Percentiles rank a stretch among this genome's conserved stretches.
Conservation (phyloP, 2,329 filamentous ascomycete genomes). For the Rachicladosporium sp. region DNA sequence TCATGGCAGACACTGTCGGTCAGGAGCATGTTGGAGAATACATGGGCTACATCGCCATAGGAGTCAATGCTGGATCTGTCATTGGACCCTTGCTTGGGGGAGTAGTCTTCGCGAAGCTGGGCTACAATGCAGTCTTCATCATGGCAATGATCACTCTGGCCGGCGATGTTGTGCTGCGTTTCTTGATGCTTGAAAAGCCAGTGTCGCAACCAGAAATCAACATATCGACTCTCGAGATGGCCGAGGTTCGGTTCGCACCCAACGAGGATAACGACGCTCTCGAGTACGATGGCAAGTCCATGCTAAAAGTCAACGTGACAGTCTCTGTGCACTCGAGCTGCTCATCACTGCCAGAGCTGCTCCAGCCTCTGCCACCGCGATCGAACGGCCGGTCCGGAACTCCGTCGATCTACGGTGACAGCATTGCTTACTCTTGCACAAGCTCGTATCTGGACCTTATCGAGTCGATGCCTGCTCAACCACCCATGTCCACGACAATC, state of each 20-base stretch:
- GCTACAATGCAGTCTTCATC: conserved; percentile 13
- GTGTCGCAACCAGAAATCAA: not conserved
- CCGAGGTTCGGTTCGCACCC: not conserved
- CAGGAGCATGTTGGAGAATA: conserved; percentile 47
- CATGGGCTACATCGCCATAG: conserved; percentile 53
- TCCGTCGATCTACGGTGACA: not conserved
- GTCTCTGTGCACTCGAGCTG: no score
- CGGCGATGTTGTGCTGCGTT: conserved; percentile 10
- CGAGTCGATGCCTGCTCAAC: no score
- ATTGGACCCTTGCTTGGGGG: conserved; percentile 56
- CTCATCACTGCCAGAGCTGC: no score
- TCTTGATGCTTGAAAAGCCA: conserved; percentile 11
- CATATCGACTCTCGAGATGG: not conserved
- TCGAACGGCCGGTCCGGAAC: not conserved
- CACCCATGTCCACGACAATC: not conserved
- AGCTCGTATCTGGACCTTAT: no score
- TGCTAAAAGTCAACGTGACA: not conserved
- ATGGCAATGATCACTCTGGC: conserved; percentile 9
- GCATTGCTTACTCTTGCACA: no score
- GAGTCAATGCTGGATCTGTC: conserved; percentile 50
- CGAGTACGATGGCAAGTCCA: not conserved
- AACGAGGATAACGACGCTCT: conserved; percentile 1
- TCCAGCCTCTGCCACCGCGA: not conserved
- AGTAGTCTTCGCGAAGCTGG: conserved; percentile 46
- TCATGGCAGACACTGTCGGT: conserved; percentile 57